These are phyloP conservation scores for Solanum hybrid DNA, from an alignment of 305 asterid genomes.

Conservation along the genomic window DNA sequence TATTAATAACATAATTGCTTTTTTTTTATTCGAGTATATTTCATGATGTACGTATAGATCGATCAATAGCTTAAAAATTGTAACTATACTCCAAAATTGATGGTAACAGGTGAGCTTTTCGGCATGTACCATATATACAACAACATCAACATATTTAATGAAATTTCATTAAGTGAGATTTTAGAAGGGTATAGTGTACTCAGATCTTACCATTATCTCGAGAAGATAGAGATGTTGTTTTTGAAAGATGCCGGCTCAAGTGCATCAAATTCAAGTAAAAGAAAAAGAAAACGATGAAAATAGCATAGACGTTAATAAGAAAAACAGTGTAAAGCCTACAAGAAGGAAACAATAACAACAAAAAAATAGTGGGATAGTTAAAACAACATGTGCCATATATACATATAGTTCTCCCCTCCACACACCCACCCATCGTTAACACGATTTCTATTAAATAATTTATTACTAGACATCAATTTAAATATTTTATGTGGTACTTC, in stretches of 20 bases:
- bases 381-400: no score
- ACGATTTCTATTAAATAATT: neutral
- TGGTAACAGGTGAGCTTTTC: neutral
- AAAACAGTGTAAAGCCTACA: no score
- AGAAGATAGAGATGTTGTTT: neutral
- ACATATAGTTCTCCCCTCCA: neutral
- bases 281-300: no score
- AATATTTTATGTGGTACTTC: neutral
- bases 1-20: neutral
- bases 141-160: no score
- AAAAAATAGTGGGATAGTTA: no score
- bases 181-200: neutral
- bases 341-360: neutral
- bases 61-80: neutral
- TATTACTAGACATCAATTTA: neutral
- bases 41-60: no score
- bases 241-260: neutral
- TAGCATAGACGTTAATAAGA: no score
- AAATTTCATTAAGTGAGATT: no score
- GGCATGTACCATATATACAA: neutral
- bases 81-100: neutral
- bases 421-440: neutral
- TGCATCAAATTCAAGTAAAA: neutral
- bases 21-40: neutral
- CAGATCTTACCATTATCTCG: neutral